Conservation (phyloP, 2,329 filamentous ascomycete genomes). For the Cladophialophora immunda region DNA sequence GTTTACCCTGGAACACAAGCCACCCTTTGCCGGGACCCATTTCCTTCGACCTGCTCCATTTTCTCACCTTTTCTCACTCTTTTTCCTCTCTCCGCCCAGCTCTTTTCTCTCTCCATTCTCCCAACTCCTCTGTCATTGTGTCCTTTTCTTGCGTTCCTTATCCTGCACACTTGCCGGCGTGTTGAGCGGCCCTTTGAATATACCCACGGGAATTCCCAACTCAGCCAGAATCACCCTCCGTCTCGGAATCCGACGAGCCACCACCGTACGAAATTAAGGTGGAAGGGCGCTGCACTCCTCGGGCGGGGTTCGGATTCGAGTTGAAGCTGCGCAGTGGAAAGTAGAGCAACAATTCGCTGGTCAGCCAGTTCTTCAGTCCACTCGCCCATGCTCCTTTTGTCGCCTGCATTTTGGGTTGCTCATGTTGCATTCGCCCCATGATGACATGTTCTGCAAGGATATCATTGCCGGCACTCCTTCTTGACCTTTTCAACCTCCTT, state of each 20-base stretch:
- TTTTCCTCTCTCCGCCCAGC: conserved; percentile 3
- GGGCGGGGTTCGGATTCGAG: conserved; percentile 25
- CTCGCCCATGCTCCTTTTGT: conserved; percentile 23
- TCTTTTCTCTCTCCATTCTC: not conserved
- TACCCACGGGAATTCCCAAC: not conserved
- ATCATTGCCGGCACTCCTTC: conserved; percentile 25
- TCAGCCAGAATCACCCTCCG: not conserved
- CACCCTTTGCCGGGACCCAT: conserved; percentile 3
- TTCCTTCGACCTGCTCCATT: conserved; percentile 12
- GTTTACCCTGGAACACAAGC: conserved; percentile 18
- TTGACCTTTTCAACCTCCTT: conserved; percentile 7
- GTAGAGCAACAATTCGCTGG: conserved; percentile 26
- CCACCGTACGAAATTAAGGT: conserved; percentile 13
- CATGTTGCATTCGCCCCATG: conserved; percentile 23
- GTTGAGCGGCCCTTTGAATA: not conserved
- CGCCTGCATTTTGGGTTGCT: conserved; percentile 21
- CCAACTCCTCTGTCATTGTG: not conserved
- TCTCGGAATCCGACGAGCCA: not conserved
- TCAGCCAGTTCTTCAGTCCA: conserved; percentile 25
- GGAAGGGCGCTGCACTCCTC: conserved; percentile 10
- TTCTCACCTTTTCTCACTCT: conserved; percentile 16
- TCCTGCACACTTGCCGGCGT: not conserved
- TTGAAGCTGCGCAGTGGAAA: conserved; percentile 13
- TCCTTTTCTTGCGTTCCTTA: not conserved
- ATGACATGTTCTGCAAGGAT: conserved; percentile 29